phyloP scores from a whole-genome alignment of 441 rosid genomes.

The Flueggea neowawraea region DNA sequence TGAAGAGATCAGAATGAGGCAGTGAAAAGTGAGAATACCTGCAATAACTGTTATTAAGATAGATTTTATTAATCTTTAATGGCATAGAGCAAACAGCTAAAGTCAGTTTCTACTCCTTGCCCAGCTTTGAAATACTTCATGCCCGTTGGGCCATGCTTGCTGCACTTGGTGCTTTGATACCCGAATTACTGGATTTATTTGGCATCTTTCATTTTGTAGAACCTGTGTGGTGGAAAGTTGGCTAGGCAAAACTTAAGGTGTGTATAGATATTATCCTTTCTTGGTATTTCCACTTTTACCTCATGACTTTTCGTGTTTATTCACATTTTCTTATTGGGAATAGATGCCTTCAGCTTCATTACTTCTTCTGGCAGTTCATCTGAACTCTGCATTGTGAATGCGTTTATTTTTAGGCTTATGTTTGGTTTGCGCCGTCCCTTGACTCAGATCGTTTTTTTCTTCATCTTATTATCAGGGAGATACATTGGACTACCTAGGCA shows the following conservation, averaged over 20 bases:
- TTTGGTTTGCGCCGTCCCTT: too few relatives aligned
- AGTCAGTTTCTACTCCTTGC: too few relatives aligned
- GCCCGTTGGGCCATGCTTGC: constrained; percentile 99
- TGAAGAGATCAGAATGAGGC: too few relatives aligned
- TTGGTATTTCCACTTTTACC: neutral
- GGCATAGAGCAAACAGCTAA: too few relatives aligned
- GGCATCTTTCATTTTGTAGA: constrained; percentile 78
- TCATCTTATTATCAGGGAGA: constrained; percentile 53
- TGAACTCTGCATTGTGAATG: neutral
- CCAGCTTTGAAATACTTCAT: constrained; percentile 28
- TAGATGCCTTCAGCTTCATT: neutral
- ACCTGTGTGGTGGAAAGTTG: constrained; percentile 96
- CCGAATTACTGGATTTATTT: constrained; percentile 25
- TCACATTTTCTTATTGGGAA: neutral
- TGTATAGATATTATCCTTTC: constrained; percentile 6
- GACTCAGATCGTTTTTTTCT: too few relatives aligned
- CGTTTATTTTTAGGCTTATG: too few relatives aligned
- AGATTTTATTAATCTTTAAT: too few relatives aligned
- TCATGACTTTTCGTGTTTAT: neutral
- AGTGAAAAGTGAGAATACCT: too few relatives aligned
- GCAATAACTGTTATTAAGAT: too few relatives aligned
- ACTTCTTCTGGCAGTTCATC: neutral
- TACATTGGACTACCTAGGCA: constrained; percentile 88
- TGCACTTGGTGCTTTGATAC: constrained; percentile 80
- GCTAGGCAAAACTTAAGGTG: constrained; percentile 91